Conservation (phyloP, 345 rosid genomes). For the Anacardium occidentale region DNA sequence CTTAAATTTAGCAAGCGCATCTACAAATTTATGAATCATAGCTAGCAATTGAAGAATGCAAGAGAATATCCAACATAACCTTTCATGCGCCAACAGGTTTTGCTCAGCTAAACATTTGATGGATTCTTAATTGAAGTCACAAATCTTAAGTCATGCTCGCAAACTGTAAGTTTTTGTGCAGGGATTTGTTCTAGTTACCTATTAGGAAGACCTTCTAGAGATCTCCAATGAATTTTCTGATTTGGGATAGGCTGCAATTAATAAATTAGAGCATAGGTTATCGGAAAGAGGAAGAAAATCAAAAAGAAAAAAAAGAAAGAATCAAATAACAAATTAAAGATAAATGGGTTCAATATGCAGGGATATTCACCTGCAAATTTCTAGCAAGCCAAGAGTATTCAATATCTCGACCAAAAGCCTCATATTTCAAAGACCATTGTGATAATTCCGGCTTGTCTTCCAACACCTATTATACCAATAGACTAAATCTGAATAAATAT, state of each 20-base stretch:
- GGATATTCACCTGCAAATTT: conserved; percentile 70
- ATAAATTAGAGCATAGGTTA: conserved; percentile 3
- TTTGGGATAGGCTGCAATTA: conserved; percentile 74
- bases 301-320: conserved; percentile 3
- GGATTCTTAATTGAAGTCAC: neutral
- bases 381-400: conserved; percentile 93
- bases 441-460: conserved; percentile 80
- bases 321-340: conserved; percentile 3
- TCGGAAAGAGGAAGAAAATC: neutral
- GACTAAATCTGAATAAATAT: neutral
- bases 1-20: neutral
- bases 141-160: neutral
- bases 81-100: neutral
- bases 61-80: neutral
- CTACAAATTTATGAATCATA: neutral
- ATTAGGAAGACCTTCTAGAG: conserved; percentile 84
- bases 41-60: neutral
- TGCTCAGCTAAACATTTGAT: neutral
- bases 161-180: neutral
- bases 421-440: conserved; percentile 71
- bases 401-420: conserved; percentile 75
- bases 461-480: conserved; percentile 41
- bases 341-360: neutral
- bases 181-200: conserved; percentile 35
- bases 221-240: conserved; percentile 91